Percentiles rank a stretch among this genome's conserved stretches.
phyloP scores from a whole-genome alignment of 2,329 filamentous ascomycete genomes.

The Verticillium longisporum region DNA sequence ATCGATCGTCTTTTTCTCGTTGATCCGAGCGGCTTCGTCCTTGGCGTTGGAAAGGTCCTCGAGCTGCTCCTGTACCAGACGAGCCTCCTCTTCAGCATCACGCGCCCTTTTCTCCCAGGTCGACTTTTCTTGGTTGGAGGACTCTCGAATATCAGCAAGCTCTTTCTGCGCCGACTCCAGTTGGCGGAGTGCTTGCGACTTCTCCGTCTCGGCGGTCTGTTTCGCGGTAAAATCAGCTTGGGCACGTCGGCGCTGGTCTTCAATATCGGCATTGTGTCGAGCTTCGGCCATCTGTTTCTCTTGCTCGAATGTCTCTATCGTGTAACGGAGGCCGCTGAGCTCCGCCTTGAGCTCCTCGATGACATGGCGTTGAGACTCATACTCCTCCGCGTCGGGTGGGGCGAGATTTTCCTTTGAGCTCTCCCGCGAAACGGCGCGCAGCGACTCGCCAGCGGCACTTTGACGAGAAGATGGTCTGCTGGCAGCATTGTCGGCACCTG shows the following conservation, averaged over 20 bases:
- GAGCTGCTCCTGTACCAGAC: slow-evolving; percentile 69
- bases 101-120: slow-evolving; percentile 64
- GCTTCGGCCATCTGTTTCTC: slow-evolving; percentile 76
- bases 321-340: slow-evolving; percentile 80
- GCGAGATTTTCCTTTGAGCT: slow-evolving; percentile 55
- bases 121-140: slow-evolving; percentile 48
- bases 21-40: slow-evolving; percentile 62
- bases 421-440: slow-evolving; percentile 44
- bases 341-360: slow-evolving; percentile 83
- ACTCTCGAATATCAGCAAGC: slow-evolving; percentile 42
- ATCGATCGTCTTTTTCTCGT: slow-evolving; percentile 47
- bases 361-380: slow-evolving; percentile 48
- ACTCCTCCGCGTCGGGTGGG: slow-evolving; percentile 50
- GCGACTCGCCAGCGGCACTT: slow-evolving; percentile 30
- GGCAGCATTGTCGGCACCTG: slow-evolving; percentile 35
- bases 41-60: slow-evolving; percentile 61
- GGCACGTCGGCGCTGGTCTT: slow-evolving; percentile 72
- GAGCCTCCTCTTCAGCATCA: slow-evolving; percentile 66
- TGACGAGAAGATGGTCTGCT: slow-evolving; percentile 32
- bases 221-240: slow-evolving; percentile 74
- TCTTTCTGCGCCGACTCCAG: slow-evolving; percentile 44
- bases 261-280: slow-evolving; percentile 75
- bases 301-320: slow-evolving; percentile 78
- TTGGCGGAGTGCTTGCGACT: slow-evolving; percentile 40
- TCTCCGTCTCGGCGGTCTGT: slow-evolving; percentile 52